Evolutionary conservation across 1,139 yeast species (phyloP), one percentile per base, ranked within the genome.

Genomic region (Scheffersomyces titani): DNA sequence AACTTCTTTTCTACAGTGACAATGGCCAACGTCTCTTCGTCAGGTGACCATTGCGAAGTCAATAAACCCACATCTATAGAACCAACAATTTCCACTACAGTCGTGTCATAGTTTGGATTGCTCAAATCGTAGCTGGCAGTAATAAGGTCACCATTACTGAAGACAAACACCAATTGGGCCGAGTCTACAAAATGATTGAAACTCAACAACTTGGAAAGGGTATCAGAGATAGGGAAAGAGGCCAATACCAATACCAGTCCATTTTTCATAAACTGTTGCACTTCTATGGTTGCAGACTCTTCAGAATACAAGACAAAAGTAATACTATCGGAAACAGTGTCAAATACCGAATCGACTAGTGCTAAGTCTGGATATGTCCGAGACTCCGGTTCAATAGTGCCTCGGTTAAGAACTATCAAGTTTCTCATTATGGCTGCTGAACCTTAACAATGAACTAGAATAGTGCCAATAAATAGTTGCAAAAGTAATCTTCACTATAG

Each of bases 41-140:
- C 98, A 4, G 90, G 88, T 7, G 97, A 89, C 99, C 99, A 96
- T 50, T 75, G 68, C 0, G 97, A 96, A 20, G 92, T 88, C 47
- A 74, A 69, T 18, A 93, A 76, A 0, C 94, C 96, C 48, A 80
- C 84, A 65, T 92, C 98, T 44, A 94, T 87, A 21, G 93, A 83
- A 0, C 98, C 98, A 6, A 90, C 94, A 56, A 93, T 88, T 67
- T 88, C 92, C 40, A 88, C 85, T 3, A 80, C 62, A 0, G 90
- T 81, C 21, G 81, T 72, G 52, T 83, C 85, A 51, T 80, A 77
- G 65, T 88, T 87, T 1, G 84, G 78, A 1, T 68, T 66, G 1
- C 70, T 61, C 18, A 80, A 72, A 61, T 85, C 88, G 64, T 89
- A 89, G n/a, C 85, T 81, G 2, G 89, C 87, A 19, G 84, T 78